phyloP scores from a whole-genome alignment of 73 alveolate species.

The Tetrahymena elliotti region DNA sequence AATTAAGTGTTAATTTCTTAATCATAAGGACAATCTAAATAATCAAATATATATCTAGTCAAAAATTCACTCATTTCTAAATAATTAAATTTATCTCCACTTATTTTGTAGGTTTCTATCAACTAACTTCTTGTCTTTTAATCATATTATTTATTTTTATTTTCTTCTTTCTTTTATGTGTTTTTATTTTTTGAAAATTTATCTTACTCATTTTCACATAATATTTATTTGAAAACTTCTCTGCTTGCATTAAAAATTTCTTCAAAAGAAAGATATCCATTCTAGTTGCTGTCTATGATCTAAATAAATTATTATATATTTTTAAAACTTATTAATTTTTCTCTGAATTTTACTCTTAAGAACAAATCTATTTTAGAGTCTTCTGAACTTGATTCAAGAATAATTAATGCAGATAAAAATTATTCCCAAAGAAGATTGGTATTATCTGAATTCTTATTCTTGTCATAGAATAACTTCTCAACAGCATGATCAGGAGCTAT shows the following conservation, averaged over 20 bases:
- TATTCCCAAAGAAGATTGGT: background rate
- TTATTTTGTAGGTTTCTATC: background rate
- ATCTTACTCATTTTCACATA: background rate
- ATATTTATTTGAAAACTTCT: background rate
- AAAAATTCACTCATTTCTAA: background rate
- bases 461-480: background rate
- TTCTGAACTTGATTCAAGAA: background rate
- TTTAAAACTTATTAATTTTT: background rate
- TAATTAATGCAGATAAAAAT: background rate
- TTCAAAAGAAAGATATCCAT: background rate
- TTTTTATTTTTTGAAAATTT: background rate
- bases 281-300: background rate
- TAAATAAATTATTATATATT: background rate
- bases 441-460: background rate
- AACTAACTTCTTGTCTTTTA: background rate
- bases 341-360: background rate
- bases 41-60: background rate
- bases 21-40: background rate
- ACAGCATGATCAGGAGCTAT: background rate
- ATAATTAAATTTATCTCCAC: background rate
- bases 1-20: background rate
- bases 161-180: background rate
- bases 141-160: background rate
- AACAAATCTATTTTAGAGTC: background rate
- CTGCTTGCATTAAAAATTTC: background rate